Conservation (phyloP, 331 rosid genomes). For the Spiraea crenata region DNA sequence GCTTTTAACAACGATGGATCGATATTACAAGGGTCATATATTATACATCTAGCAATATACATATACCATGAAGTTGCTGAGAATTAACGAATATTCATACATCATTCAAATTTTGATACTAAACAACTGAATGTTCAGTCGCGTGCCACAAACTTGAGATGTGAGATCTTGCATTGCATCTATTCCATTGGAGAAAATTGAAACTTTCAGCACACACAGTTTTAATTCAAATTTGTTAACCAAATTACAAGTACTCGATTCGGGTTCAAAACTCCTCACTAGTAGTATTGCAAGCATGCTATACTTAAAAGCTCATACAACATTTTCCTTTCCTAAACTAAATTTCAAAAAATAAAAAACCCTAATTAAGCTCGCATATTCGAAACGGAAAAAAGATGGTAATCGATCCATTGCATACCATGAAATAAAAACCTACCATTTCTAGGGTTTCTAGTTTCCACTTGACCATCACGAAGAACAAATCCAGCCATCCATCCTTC, state of each 20-base stretch:
- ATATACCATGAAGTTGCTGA: not conserved
- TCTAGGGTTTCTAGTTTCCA: slow-evolving; percentile 18
- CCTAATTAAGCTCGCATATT: slow-evolving; percentile 13
- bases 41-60: not conserved
- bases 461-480: not conserved
- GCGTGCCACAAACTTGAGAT: too few species aligned
- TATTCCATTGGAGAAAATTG: too few species aligned
- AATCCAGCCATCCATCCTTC: not conserved
- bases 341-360: not conserved
- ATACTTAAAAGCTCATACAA: slow-evolving; percentile 25
- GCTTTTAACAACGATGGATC: not conserved
- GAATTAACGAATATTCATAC: too few species aligned
- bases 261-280: slow-evolving; percentile 12
- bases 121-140: too few species aligned
- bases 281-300: slow-evolving; percentile 35
- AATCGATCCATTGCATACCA: not conserved
- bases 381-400: slow-evolving; percentile 1
- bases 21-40: not conserved
- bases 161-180: too few species aligned
- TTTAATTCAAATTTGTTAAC: not conserved
- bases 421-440: slow-evolving; percentile 33
- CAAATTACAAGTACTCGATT: not conserved
- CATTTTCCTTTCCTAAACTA: slow-evolving; percentile 35
- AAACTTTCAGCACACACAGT: too few species aligned
- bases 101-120: too few species aligned